Percentiles rank a stretch among this genome's conserved stretches.
phyloP scores from a whole-genome alignment of 306 rosid species.

The Abrus precatorius region DNA sequence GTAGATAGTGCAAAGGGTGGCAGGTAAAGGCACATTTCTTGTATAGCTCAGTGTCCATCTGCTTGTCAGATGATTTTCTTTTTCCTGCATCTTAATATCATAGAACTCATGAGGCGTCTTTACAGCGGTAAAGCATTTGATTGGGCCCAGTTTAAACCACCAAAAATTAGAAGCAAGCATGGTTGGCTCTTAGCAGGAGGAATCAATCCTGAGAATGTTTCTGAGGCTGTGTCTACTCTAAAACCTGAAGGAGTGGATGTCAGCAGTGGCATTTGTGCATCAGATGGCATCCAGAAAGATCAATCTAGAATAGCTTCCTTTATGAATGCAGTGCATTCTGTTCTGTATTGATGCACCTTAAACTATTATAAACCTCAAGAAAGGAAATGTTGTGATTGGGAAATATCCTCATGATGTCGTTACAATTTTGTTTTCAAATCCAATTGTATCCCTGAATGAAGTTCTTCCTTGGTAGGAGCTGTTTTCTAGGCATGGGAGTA shows the following conservation, averaged over 20 bases:
- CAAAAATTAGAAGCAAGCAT: constrained; percentile 73
- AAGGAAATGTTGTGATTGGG: constrained; percentile 2
- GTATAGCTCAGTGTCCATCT: constrained; percentile 8
- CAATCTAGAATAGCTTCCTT: constrained; percentile 66
- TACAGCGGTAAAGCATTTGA: constrained; percentile 84
- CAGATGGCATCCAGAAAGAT: constrained; percentile 86
- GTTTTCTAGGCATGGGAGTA: constrained; percentile 29
- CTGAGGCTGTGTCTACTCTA: constrained; percentile 71
- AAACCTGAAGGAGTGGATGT: constrained; percentile 89
- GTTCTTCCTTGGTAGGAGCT: constrained; percentile 36
- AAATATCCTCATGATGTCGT: constrained; percentile 6
- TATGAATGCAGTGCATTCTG: constrained; percentile 62
- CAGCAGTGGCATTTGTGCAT: constrained; percentile 87
- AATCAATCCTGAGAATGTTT: constrained; percentile 73
- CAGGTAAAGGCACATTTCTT: constrained; percentile 59
- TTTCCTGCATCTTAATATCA: constrained; percentile 25
- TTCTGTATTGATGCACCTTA: constrained; percentile 52
- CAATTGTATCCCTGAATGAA: neutral
- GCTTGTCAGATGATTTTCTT: constrained; percentile 2
- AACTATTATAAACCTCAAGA: constrained; percentile 31
- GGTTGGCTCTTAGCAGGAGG: constrained; percentile 99
- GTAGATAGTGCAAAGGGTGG: constrained; percentile 90
- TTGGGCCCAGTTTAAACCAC: constrained; percentile 78
- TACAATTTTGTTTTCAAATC: constrained; percentile 18
- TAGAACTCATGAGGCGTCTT: constrained; percentile 29